Conservation (phyloP, 768 basidiomycete species). For the Lentinus brumalis region DNA sequence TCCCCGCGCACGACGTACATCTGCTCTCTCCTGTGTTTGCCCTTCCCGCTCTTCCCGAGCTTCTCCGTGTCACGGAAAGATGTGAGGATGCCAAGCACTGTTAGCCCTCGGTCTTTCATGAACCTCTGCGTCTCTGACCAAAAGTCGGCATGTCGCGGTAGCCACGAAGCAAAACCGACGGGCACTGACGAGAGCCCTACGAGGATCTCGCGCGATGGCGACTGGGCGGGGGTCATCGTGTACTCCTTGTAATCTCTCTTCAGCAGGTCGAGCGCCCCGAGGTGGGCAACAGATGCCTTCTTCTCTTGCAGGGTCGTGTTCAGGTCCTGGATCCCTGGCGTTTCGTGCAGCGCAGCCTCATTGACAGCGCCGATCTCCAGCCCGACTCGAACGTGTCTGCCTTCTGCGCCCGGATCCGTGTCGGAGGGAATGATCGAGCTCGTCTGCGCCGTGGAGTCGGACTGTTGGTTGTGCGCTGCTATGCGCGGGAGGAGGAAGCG, state of each 20-base stretch:
- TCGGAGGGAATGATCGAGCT: neutral
- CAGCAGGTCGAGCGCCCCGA: constrained; percentile 76
- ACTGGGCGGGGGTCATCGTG: constrained; percentile 48
- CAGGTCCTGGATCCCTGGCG: constrained; percentile 50
- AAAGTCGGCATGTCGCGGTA: constrained; percentile 44
- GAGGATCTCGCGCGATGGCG: constrained; percentile 43
- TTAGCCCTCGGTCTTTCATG: constrained; percentile 66
- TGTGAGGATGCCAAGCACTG: constrained; percentile 80
- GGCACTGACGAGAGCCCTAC: constrained; percentile 88
- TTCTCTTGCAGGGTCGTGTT: constrained; percentile 48
- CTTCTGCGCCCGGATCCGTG: too few species aligned
- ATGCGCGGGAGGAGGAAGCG: constrained; percentile 59
- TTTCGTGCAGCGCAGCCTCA: constrained; percentile 37
- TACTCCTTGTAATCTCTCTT: constrained; percentile 97
- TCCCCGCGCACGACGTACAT: constrained; percentile 61
- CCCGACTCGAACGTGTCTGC: neutral
- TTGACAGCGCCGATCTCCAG: constrained; percentile 13
- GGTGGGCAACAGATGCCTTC: constrained; percentile 70
- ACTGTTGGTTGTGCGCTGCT: constrained; percentile 25
- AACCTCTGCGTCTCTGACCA: constrained; percentile 48
- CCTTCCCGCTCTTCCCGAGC: constrained; percentile 44
- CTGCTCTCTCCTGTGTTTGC: constrained; percentile 68
- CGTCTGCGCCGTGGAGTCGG: neutral
- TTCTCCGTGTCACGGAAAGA: constrained; percentile 55
- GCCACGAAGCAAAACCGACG: constrained; percentile 60